Evolutionary conservation across 2,329 filamentous ascomycete species (phyloP), one percentile per base, ranked within the genome.

Genomic region (Hirsutella rhossiliensis): DNA sequence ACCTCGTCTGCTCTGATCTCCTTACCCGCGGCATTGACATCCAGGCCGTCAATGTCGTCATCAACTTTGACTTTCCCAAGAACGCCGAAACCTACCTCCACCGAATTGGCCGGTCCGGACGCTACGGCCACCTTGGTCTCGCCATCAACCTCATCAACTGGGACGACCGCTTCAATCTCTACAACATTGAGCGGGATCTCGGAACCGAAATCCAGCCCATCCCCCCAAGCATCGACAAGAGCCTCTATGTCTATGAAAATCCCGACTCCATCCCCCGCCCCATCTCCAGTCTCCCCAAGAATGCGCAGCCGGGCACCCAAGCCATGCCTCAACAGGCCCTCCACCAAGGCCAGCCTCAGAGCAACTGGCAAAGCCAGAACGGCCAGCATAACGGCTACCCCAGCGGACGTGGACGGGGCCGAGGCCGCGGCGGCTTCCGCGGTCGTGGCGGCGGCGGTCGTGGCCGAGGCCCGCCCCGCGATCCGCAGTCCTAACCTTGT

Each of bases 11-110:
- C 68, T 98, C 94, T 3, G 92, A 98, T 68, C 75, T 98, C 34
- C 77, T 98, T 51, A 98, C 92, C 50, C 89, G 92, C 67, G 92
- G 92, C 80, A 98, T 98, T 58, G 92, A 98, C 68, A 98, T 98
- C 52, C 92, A 98, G 66, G 92, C 92, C 43, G 92, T 98, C 59
- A 98, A 98, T 56, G 92, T 98, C 44, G 92, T 98, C 61, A 98
- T 98, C 78, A 98, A 98, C 71, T 98, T 98, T 59, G 92, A 98
- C 60, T 98, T 98, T 64, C 92, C 92, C 44, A 98, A 98, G 72
- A 98, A 98, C 58, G 94, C 92, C 15, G 92, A 98, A 68, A 98
- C 92, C 0, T 98, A 98, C 61, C 80, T 98, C 46, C 92, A 98
- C 68, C 87, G 92, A 54, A 98, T 98, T 61, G 92, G 92, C 72